Base-by-base conservation (phyloP, 148 eudicot genomes). In the Chenopodium suecicum region DNA sequence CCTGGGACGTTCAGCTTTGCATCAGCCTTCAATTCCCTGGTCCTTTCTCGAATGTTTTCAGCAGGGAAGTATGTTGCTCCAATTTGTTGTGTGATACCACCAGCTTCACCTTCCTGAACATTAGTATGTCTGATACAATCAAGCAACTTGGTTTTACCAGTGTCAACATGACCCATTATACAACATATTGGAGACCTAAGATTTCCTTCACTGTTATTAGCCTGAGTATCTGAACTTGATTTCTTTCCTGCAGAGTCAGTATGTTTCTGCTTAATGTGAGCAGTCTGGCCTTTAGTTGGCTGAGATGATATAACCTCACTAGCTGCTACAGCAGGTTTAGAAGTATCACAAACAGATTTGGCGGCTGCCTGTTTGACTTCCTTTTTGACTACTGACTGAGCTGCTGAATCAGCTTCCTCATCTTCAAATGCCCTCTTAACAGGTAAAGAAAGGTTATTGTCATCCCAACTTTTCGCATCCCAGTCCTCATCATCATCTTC, bases 401-500 rank as follows among this genome's bases (percentile, higher is more conserved):
- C 89, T 81, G 81, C 92, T 56, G 93, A 83, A 68, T 90, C 92
- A 85, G 80, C 91, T 83, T 95, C 98, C 87, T 95, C 99, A 80
- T 93, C 99, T 34, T 89, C 88, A 87, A 95, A 93, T 52, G 92
- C 89, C 78, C 91, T 87, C 84, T 86, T 90, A 47, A 86, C 92
- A 19, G 91, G 94, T 80, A 95, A 82, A 79, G 84, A 90, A 69
- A 95, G 87, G 82, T 91, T 88, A 63, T 90, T 86, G 72, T 91
- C 98, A 85, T 93, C 99, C 98, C 97, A 93, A 79, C 98, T 92
- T 86, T 93, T 95, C 47, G 93, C 98, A 92, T 95, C 98, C 98
- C 98, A 93, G 31, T 93, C 98, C 32, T 93, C 98, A 20, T 89
- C 97, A 50, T 90, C 92, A 0, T 89, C 97, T 0, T 90, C 92